A percentile compares a stretch with the other conserved stretches of the same genome.
Conservation (phyloP, 768 basidiomycete genomes). For the Russula sp. region DNA sequence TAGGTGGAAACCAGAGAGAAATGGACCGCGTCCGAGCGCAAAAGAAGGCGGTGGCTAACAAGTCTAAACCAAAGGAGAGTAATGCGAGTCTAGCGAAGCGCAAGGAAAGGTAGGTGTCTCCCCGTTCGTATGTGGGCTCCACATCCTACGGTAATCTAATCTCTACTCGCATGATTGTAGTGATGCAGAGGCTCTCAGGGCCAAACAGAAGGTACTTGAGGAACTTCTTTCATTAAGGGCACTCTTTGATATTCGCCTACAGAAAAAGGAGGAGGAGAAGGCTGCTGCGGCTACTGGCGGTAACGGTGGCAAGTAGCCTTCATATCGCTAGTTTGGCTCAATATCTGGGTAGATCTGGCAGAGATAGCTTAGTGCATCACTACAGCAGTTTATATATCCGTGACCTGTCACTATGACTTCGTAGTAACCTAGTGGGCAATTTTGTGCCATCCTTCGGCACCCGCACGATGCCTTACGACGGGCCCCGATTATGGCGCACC, state of each 20-base stretch:
- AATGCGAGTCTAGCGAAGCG: conserved; percentile 55
- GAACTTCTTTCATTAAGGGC: neutral
- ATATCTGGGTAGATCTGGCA: conserved; percentile 23
- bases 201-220: conserved; percentile 67
- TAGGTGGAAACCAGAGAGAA: conserved; percentile 82
- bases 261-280: conserved; percentile 33
- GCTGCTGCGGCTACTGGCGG: conserved; percentile 15
- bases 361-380: conserved; percentile 6
- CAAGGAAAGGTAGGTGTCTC: conserved; percentile 61
- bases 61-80: conserved; percentile 67
- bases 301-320: conserved; percentile 28
- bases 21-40: conserved; percentile 64
- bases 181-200: conserved; percentile 67
- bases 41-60: conserved; percentile 58
- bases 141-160: conserved; percentile 25
- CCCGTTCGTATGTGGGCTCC: neutral
- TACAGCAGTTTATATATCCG: neutral
- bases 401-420: conserved; percentile 10
- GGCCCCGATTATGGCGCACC: neutral
- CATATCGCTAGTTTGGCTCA: neutral
- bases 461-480: neutral
- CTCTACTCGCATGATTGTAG: conserved; percentile 36
- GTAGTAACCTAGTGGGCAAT: neutral
- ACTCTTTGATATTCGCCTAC: conserved; percentile 2
- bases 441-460: neutral